phyloP scores from a whole-genome alignment of 1,284 basidiomycete species.

The Heterobasidion irregulare region DNA sequence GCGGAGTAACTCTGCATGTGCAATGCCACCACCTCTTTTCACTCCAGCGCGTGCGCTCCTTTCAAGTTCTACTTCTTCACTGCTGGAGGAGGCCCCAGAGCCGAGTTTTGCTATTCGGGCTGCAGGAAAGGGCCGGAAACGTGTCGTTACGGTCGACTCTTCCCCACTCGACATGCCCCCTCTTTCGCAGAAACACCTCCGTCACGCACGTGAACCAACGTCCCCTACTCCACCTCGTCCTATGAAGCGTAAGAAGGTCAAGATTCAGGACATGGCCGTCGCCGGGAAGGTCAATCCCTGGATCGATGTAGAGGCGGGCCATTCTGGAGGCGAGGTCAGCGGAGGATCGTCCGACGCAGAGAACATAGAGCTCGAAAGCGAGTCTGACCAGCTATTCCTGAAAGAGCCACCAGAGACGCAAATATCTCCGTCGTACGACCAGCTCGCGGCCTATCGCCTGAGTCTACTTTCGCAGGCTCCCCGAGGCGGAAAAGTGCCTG shows the following conservation, averaged over 20 bases:
- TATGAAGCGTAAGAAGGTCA: constrained; percentile 26
- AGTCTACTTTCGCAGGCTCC: constrained; percentile 66
- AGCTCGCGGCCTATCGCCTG: constrained; percentile 55
- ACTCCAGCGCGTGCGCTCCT: not conserved
- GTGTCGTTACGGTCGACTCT: constrained; percentile 24
- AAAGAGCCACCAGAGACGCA: constrained; percentile 58
- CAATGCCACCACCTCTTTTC: not conserved
- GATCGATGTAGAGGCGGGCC: constrained; percentile 61
- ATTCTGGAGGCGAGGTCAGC: constrained; percentile 75
- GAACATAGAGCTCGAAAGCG: constrained; percentile 47
- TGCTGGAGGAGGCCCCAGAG: constrained; percentile 23
- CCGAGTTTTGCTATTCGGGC: constrained; percentile 49
- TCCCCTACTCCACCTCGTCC: constrained; percentile 14
- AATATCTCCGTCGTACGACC: constrained; percentile 67
- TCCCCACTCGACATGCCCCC: constrained; percentile 27
- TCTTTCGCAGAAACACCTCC: constrained; percentile 38
- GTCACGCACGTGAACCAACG: constrained; percentile 15
- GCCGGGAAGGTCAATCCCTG: constrained; percentile 37
- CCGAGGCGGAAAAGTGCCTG: constrained; percentile 31
- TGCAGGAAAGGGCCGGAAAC: constrained; percentile 27
- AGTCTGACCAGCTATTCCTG: constrained; percentile 64
- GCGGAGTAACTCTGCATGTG: not conserved
- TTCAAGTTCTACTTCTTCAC: not conserved
- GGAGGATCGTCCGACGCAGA: constrained; percentile 47
- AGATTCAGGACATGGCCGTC: constrained; percentile 21